phyloP scores from a whole-genome alignment of 192 early-diverging fungal species.

The Coemansia sp. region DNA sequence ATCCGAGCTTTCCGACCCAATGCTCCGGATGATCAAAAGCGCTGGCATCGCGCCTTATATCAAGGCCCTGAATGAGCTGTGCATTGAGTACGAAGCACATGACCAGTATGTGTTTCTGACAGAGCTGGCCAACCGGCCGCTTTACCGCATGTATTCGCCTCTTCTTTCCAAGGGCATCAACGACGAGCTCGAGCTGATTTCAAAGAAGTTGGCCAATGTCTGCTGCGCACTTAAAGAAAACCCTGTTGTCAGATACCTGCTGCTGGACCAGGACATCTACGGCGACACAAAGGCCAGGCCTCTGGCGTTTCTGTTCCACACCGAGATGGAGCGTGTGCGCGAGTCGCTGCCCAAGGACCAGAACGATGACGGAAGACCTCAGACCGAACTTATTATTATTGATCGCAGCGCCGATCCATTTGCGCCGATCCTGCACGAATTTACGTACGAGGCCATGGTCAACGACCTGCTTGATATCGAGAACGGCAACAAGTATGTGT shows the following conservation, averaged over 20 bases:
- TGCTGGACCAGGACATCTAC: constrained; percentile 66
- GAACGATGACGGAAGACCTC: constrained; percentile 44
- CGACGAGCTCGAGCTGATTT: constrained; percentile 55
- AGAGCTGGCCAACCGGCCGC: constrained; percentile 36
- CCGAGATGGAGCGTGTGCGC: constrained; percentile 81
- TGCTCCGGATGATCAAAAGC: constrained; percentile 41
- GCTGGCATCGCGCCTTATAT: constrained; percentile 38
- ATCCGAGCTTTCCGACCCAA: constrained; percentile 46
- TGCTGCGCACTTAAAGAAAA: constrained; percentile 86
- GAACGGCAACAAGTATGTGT: constrained; percentile 46
- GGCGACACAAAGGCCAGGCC: constrained; percentile 70
- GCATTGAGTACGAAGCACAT: constrained; percentile 50
- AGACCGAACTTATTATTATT: constrained; percentile 80
- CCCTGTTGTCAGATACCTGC: constrained; percentile 90
- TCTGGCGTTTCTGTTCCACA: constrained; percentile 78
- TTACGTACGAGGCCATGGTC: constrained; percentile 99
- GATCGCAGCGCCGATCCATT: constrained; percentile 91
- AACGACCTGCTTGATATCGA: constrained; percentile 81
- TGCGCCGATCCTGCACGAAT: constrained; percentile 93
- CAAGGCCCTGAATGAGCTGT: constrained; percentile 55
- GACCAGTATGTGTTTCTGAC: constrained; percentile 49
- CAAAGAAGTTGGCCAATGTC: constrained; percentile 78
- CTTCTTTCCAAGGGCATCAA: constrained; percentile 36
- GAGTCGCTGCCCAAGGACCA: constrained; percentile 62
- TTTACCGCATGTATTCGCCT: constrained; percentile 58